Base-by-base conservation (phyloP, 2,329 filamentous ascomycete genomes). In the Neofusicoccum sp. region DNA sequence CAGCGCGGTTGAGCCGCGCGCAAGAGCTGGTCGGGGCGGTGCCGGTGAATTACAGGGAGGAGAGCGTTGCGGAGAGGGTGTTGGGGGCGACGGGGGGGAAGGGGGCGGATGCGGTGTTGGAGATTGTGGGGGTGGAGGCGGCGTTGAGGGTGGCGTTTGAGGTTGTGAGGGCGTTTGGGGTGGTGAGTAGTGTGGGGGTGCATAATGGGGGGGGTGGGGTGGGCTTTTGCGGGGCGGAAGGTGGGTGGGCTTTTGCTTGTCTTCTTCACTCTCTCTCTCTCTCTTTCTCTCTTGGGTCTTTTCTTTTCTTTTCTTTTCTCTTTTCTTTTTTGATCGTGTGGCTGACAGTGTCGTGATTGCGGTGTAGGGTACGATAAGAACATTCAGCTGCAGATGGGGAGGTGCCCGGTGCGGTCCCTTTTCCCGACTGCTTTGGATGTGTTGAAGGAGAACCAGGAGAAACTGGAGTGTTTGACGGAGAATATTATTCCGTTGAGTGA, bases 101-200 rank as follows among this genome's bases (percentile, higher is more conserved):
- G 38, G 93, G 93, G 6, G 92, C 92, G 12, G 93, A 97, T 75
- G 86, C 90, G 20, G 86, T 93, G 1, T 86, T 96, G 45, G 79
- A 82, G 65, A 75, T 78, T 2, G 79, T 82, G 3, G 80, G 80
- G 3, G 70, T 80, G 49, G 76, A 75, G 38, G 75, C 78, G 36
- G 80, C 80, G 12, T 72, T 80, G 63, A 71, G 76, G 62, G 73
- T 81, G 69, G 76, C 75, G 2, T 82, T 76, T 59, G 79, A 81
- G 62, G 69, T 80, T 60, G 70, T 82, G 43, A 68, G 80, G 51
- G 80, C 80, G 0, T 82, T 77, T 76, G 80, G 80, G 0, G 68
- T 76, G n/a, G 79, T 82, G 30, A 75, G 70, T 34, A 76, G 73
- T 47, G 79, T 81, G n/a, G 80, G 80, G n/a, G 79, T 82, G 28